A percentile compares a stretch with the other conserved stretches of the same genome.
Evolutionary conservation across 257 asterid species (phyloP).

Genomic region (Fraxinus quadrangulata): DNA sequence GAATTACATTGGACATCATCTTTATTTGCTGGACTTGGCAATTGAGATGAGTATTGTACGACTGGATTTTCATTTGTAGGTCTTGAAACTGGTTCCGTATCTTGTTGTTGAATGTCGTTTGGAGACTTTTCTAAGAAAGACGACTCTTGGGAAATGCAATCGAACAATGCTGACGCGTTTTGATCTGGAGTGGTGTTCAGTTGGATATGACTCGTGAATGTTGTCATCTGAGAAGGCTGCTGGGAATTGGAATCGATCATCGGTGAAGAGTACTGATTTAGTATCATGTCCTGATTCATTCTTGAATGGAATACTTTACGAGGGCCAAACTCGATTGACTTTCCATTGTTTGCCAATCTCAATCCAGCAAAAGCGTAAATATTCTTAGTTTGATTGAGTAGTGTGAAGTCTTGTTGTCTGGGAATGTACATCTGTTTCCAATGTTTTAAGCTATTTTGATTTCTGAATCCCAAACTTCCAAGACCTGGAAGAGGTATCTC

Average conservation of each 20-base stretch:
- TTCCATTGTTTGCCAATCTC: constrained; percentile 48
- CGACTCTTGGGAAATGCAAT: constrained; percentile 16
- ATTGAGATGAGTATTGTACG: constrained; percentile 12
- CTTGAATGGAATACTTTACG: constrained; percentile 8
- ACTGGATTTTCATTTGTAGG: constrained; percentile 2
- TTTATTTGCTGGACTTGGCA: background rate
- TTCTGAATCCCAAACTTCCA: constrained; percentile 15
- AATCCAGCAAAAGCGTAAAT: constrained; percentile 45
- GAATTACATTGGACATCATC: background rate
- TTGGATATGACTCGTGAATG: no score
- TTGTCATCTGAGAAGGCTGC: no score
- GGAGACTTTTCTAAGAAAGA: background rate
- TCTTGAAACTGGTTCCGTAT: background rate
- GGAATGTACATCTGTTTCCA: constrained; percentile 9
- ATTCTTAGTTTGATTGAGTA: constrained; percentile 44
- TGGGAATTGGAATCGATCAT: no score
- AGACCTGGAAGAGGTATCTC: constrained; percentile 10
- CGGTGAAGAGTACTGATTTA: background rate
- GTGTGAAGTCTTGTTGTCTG: constrained; percentile 27
- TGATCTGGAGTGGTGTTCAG: background rate
- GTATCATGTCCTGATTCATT: constrained; percentile 1
- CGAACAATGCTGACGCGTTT: constrained; percentile 8
- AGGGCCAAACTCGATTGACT: constrained; percentile 45
- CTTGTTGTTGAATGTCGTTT: background rate
- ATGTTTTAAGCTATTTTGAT: constrained; percentile 8